phyloP scores from a whole-genome alignment of 768 basidiomycete genomes.

The Boletus sp. region DNA sequence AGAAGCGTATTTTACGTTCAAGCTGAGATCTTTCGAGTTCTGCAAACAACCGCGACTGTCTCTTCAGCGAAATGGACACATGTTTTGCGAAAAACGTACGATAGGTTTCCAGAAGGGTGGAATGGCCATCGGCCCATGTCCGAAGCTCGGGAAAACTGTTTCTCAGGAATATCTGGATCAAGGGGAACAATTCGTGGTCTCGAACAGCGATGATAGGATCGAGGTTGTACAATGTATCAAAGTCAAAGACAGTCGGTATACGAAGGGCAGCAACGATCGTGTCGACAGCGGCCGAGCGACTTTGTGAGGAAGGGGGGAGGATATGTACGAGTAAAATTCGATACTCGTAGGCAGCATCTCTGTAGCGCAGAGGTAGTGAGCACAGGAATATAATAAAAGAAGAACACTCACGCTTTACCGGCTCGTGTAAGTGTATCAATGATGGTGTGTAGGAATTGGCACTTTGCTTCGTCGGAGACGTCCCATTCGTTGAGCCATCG shows the following conservation, averaged over 20 bases:
- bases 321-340: conserved; percentile 58
- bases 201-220: conserved; percentile 64
- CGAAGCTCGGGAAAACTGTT: conserved; percentile 59
- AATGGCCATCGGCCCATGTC: conserved; percentile 54
- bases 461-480: conserved; percentile 58
- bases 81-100: conserved; percentile 38
- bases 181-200: conserved; percentile 66
- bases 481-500: conserved; percentile 79
- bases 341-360: conserved; percentile 62
- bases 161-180: conserved; percentile 73
- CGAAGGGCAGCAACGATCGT: conserved; percentile 63
- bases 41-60: conserved; percentile 14
- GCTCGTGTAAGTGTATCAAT: conserved; percentile 56
- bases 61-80: neutral
- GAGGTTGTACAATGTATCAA: conserved; percentile 75
- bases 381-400: neutral
- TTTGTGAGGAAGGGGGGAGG: conserved; percentile 51
- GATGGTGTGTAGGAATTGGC: conserved; percentile 61
- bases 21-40: conserved; percentile 57
- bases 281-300: conserved; percentile 53
- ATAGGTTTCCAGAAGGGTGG: conserved; percentile 49
- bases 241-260: conserved; percentile 69
- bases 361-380: conserved; percentile 25
- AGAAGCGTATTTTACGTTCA: conserved; percentile 75
- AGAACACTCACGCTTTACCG: conserved; percentile 55